phyloP scores from a whole-genome alignment of 352 stramenopile species.

The Phytophthora melonis region DNA sequence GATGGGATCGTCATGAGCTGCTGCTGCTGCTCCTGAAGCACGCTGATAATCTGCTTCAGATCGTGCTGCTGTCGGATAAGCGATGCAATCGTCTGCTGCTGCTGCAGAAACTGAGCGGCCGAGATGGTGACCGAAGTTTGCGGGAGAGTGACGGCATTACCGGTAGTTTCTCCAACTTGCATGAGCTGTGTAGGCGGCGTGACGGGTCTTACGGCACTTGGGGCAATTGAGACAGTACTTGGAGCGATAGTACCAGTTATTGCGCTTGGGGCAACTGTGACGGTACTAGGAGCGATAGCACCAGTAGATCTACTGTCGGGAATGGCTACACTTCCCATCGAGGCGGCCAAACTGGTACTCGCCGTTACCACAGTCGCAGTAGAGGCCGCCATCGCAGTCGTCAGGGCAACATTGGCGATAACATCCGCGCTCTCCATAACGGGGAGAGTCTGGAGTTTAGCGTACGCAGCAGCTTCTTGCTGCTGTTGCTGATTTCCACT shows the following conservation, averaged over 20 bases:
- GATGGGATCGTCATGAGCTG: conserved; percentile 77
- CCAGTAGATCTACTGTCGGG: conserved; percentile 13
- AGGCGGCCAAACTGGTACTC: conserved; percentile 6
- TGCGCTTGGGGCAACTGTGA: conserved; percentile 12
- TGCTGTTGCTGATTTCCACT: conserved; percentile 33
- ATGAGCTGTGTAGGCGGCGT: conserved; percentile 28
- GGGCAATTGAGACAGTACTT: conserved; percentile 10
- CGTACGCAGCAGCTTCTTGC: conserved; percentile 24
- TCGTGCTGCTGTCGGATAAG: conserved; percentile 85
- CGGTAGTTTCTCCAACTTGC: conserved; percentile 22
- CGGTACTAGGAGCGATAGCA: conserved; percentile 13
- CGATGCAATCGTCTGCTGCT: conserved; percentile 85
- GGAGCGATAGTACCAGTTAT: conserved; percentile 14
- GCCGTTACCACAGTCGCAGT: conserved; percentile 1
- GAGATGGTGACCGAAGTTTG: conserved; percentile 78
- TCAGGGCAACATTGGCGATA: conserved; percentile 9
- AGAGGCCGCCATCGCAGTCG: conserved; percentile 4
- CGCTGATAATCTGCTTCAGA: conserved; percentile 82
- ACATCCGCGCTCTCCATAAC: conserved; percentile 22
- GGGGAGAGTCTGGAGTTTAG: conserved; percentile 18
- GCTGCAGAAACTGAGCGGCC: conserved; percentile 75
- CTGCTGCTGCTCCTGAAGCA: conserved; percentile 83
- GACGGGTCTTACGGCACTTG: conserved; percentile 15
- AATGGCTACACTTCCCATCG: conserved; percentile 12
- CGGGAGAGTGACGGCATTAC: conserved; percentile 28